These are phyloP conservation scores for Acanthamoeba castellanii DNA, from an alignment of 208 protist species.

Conservation along the genomic window DNA sequence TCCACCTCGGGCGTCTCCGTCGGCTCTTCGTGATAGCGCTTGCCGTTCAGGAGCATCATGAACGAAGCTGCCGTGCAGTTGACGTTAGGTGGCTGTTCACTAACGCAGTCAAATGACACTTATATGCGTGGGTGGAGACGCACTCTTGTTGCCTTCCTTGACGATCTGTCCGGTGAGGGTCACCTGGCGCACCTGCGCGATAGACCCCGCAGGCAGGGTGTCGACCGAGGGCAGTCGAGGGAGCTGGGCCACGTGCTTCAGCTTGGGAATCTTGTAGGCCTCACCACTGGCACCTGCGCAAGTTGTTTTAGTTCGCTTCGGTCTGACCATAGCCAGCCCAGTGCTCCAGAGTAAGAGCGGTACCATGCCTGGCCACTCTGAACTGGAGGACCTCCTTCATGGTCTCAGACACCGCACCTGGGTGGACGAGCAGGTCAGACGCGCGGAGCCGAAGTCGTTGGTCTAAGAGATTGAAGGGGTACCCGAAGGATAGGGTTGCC, in stretches of 20 bases:
- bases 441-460: neutral
- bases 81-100: neutral
- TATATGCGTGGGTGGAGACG: neutral
- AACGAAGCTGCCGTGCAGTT: neutral
- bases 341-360: neutral
- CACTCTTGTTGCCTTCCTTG: neutral
- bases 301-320: neutral
- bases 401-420: neutral
- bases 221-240: neutral
- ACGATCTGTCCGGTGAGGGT: neutral
- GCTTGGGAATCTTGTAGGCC: neutral
- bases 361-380: conserved; percentile 1
- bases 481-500: neutral
- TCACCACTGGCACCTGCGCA: neutral
- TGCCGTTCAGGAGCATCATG: conserved; percentile 46
- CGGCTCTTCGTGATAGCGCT: neutral
- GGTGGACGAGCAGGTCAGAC: neutral
- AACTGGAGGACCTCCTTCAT: conserved; percentile 53
- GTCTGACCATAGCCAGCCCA: neutral
- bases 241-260: neutral
- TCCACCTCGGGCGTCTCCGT: conserved; percentile 40
- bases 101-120: neutral
- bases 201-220: neutral
- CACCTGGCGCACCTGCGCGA: neutral
- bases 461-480: neutral